Base-by-base conservation (phyloP, 805 yeast species). In the Limtongozyma cylindracea region DNA sequence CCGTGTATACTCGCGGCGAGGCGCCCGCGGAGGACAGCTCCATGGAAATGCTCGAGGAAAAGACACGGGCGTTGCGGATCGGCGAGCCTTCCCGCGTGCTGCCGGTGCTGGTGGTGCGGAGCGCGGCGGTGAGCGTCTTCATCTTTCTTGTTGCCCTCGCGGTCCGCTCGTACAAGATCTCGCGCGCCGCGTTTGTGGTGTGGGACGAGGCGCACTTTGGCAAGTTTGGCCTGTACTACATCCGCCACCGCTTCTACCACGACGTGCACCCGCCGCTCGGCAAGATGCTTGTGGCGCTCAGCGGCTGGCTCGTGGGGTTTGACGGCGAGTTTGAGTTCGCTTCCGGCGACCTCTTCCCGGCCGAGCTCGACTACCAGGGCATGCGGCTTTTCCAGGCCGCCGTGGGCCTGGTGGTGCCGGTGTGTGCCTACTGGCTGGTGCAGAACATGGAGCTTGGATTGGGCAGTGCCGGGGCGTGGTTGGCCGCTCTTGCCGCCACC, bases 121-220 rank as follows among this genome's bases (percentile, higher is more conserved):
- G n/a, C n/a, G n/a, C n/a, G n/a, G n/a, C n/a, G n/a, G n/a, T n/a
- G n/a, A n/a, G n/a, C n/a, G n/a, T n/a, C n/a, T n/a, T n/a, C n/a
- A n/a, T n/a, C n/a, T n/a, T n/a, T n/a, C n/a, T 10, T 5, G 6
- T 17, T 5, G 6, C n/a, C 7, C n/a, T 5, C 10, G n/a, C 18
- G 10, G 57, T 77, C 19, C 62, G 96, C 33, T 62, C 80, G 43
- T 68, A 74, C 48, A 53, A 58, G 29, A 71, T 84, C 32, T 72
- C 74, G 24, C 52, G 58, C 25, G 73, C 77, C 28, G 53, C 60
- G 25, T 54, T 59, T 25, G 95, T 88, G 15, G 88, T 88, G 12
- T 82, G 95, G 95, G 95, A 80, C 47, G 95, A 80, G 42, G 95
- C 94, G 19, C 94, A 82, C 50, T 84, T 84, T 44, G 98, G 95